Evolutionary conservation across 116 monocot genomes (phyloP).

Genomic region (Iris pallida): DNA sequence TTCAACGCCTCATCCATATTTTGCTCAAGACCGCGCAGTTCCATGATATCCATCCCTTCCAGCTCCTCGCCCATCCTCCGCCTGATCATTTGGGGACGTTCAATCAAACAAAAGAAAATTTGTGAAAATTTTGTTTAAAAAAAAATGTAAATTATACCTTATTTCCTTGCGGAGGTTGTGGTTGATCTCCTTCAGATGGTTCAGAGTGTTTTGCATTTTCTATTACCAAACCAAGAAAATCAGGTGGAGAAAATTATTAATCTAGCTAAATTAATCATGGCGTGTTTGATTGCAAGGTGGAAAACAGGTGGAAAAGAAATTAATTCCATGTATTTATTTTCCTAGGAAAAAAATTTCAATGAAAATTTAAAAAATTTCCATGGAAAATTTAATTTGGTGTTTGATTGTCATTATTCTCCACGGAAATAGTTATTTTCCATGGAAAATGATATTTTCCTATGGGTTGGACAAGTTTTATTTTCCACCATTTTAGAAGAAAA

Average conservation of each 20-base stretch:
- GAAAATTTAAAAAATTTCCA: neutral
- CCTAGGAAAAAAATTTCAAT: neutral
- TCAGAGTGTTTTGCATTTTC: slow-evolving; percentile 66
- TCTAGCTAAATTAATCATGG: too few relatives aligned
- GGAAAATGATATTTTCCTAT: too few relatives aligned
- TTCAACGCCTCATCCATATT: slow-evolving; percentile 48
- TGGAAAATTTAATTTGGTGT: too few relatives aligned
- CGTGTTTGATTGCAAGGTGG: too few relatives aligned
- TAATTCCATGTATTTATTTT: too few relatives aligned
- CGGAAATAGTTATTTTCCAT: too few relatives aligned
- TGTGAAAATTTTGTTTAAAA: neutral
- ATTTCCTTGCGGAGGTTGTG: slow-evolving; percentile 56
- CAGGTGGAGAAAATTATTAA: neutral
- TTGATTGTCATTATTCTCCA: too few relatives aligned
- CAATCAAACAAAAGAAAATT: neutral
- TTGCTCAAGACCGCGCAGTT: slow-evolving; percentile 76
- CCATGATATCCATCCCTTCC: slow-evolving; percentile 44
- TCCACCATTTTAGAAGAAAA: too few relatives aligned
- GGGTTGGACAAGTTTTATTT: too few relatives aligned
- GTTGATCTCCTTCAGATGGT: slow-evolving; percentile 65
- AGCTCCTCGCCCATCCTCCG: slow-evolving; percentile 58
- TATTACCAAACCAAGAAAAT: slow-evolving; percentile 7
- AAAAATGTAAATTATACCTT: slow-evolving; percentile 21
- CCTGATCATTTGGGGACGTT: slow-evolving; percentile 20
- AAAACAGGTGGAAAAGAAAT: too few relatives aligned